phyloP scores from a whole-genome alignment of 2,329 filamentous ascomycete genomes.

The Penicillium sp. region DNA sequence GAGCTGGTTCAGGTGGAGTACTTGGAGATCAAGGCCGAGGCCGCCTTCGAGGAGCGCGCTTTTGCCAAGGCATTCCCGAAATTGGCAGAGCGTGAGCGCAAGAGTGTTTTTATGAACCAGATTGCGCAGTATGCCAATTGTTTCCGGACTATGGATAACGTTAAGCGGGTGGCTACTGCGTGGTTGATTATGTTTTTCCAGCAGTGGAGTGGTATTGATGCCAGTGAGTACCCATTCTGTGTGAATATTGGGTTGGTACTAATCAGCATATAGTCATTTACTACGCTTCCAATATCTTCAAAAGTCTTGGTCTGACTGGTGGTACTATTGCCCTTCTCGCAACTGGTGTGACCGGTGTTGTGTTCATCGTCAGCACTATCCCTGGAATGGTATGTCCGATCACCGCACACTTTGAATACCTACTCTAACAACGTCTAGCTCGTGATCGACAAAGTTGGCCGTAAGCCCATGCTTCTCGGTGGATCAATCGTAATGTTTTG shows the following conservation, averaged over 20 bases:
- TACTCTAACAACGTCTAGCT: constrained; percentile 9
- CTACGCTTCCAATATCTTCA: constrained; percentile 39
- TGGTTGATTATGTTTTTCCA: constrained; percentile 53
- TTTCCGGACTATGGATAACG: constrained; percentile 51
- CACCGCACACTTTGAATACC: constrained; percentile 10
- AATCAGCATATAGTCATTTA: constrained; percentile 40
- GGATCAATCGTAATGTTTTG: constrained; percentile 26
- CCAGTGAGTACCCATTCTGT: constrained; percentile 24
- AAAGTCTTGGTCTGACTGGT: constrained; percentile 35
- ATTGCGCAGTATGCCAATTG: constrained; percentile 54
- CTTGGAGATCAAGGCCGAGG: constrained; percentile 51
- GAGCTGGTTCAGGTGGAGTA: constrained; percentile 47
- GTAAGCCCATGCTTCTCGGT: constrained; percentile 30
- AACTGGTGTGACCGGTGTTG: constrained; percentile 36
- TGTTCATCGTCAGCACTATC: constrained; percentile 33
- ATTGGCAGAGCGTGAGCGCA: constrained; percentile 31
- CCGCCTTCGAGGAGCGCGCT: constrained; percentile 44
- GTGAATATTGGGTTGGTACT: background rate
- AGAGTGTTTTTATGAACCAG: constrained; percentile 47
- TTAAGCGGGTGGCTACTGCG: constrained; percentile 49
- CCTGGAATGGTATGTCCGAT: constrained; percentile 28
- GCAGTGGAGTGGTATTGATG: constrained; percentile 48
- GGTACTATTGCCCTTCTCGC: constrained; percentile 35
- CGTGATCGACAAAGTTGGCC: constrained; percentile 30
- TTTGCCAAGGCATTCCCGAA: constrained; percentile 50